Conservation (phyloP, 2,329 filamentous ascomycete genomes). For the Trichoderma aggressivum region DNA sequence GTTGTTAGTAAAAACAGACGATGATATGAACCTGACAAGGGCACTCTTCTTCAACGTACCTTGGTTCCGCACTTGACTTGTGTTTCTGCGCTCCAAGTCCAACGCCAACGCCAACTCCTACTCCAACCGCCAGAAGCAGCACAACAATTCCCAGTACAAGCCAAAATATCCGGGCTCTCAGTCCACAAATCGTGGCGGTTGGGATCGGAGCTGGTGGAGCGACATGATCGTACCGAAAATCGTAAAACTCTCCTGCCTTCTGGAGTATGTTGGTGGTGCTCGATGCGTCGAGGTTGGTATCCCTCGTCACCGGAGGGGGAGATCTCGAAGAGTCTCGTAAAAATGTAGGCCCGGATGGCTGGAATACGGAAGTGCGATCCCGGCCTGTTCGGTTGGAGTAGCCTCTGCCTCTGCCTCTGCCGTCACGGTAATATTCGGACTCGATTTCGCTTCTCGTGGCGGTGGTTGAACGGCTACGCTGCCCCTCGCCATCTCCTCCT, state of each 20-base stretch:
- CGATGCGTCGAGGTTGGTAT: constrained; percentile 13
- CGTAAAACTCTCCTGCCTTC: constrained; percentile 21
- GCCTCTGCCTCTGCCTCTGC: neutral
- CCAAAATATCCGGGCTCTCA: constrained; percentile 37
- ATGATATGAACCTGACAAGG: neutral
- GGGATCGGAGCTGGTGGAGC: constrained; percentile 14
- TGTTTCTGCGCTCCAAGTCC: neutral
- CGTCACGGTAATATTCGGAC: neutral
- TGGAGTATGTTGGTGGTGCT: constrained; percentile 12
- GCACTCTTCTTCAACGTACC: neutral
- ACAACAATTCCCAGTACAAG: constrained; percentile 28
- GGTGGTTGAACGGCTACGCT: neutral
- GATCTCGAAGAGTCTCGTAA: constrained; percentile 21
- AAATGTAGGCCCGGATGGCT: constrained; percentile 1
- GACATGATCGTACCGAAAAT: constrained; percentile 27
- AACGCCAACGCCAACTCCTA: constrained; percentile 33
- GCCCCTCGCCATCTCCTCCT: neutral
- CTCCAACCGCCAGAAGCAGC: constrained; percentile 38
- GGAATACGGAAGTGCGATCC: constrained; percentile 1
- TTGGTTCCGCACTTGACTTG: constrained; percentile 12
- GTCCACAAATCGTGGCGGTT: constrained; percentile 23
- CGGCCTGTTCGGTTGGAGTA: neutral
- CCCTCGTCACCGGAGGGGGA: constrained; percentile 20
- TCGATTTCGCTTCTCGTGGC: neutral
- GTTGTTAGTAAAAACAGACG: neutral